A percentile compares a stretch with the other conserved stretches of the same genome.
Conservation (phyloP, 2,329 filamentous ascomycete species). For the Allantophomopsis cytisporea region DNA sequence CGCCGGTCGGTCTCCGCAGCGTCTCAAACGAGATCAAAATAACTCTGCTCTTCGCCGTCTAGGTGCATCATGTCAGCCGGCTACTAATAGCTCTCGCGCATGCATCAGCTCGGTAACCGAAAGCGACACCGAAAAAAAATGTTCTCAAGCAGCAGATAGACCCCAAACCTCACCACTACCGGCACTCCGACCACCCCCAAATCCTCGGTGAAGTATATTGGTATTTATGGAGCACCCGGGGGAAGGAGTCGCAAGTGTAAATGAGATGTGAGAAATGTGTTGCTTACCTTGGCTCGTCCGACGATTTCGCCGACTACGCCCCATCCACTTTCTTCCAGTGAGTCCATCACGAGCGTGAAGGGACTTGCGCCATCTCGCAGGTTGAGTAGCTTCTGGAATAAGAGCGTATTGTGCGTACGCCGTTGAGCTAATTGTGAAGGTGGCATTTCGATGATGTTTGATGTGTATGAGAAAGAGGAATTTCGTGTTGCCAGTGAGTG, state of each 20-base stretch:
- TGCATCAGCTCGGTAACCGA: too few relatives aligned
- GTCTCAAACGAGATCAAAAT: slow-evolving; percentile 72
- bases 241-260: too few relatives aligned
- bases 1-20: slow-evolving; percentile 45
- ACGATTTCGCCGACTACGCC: slow-evolving; percentile 64
- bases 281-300: slow-evolving; percentile 49
- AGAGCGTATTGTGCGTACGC: slow-evolving; percentile 70
- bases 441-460: slow-evolving; percentile 29
- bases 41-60: slow-evolving; percentile 54
- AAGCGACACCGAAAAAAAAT: too few relatives aligned
- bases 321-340: slow-evolving; percentile 64
- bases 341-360: slow-evolving; percentile 76
- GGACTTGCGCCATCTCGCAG: slow-evolving; percentile 70
- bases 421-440: slow-evolving; percentile 48
- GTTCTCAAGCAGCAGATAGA: too few relatives aligned
- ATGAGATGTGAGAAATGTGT: too few relatives aligned
- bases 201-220: too few relatives aligned
- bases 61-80: slow-evolving; percentile 1
- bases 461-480: neutral
- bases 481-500: too few relatives aligned
- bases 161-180: too few relatives aligned
- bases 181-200: too few relatives aligned
- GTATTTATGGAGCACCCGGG: too few relatives aligned
- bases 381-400: slow-evolving; percentile 72
- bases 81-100: too few relatives aligned